Base-by-base conservation (phyloP, 495 filamentous ascomycete genomes). In the Usnea hakonensis region DNA sequence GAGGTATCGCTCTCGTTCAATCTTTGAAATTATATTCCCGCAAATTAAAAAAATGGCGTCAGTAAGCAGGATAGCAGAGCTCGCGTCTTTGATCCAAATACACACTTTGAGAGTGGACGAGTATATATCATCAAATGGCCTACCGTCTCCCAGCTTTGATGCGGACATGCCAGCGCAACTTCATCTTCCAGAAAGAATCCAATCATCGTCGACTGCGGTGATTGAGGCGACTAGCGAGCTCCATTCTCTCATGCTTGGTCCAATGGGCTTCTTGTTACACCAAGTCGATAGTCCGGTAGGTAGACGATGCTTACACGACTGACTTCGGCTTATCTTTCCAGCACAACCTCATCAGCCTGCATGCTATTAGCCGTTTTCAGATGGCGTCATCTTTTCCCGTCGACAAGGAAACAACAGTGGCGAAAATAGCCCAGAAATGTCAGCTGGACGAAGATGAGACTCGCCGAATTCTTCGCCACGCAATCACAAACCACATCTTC, bases 401-500 rank as follows among this genome's bases (percentile, higher is more conserved):
- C 16, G 43, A 73, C 26, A 66, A 66, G n/a, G 72, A 79, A 44
- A 76, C 77, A 55, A 72, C 75, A 8, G 78, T 79, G 48, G 54
- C 69, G 26, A 68, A 79, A 48, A 72, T 84, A 10, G 70, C 79
- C 21, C 46, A 67, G 36, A 71, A 70, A 54, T 77, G 74, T 0
- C 62, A 72, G 1, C 54, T 64, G 21, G 44, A 37, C 48, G 66
- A 66, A 35, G 14, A 32, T 44, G 11, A 55, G 26, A 37, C 69
- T 38, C 58, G 60, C 28, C 62, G 67, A 28, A 35, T 71, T 8
- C 33, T 71, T 26, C 63, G 65, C 19, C 65, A 71, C 59, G 62
- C 62, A 28, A 67, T 67, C 28, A 65, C 65, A 52, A 78, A 81
- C 60, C 72, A 72, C 16, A 78, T 85, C 61, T 86, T 86, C 74